Evolutionary conservation across 495 filamentous ascomycete species (phyloP), one percentile per base, ranked within the genome.

Genomic region (Lasiosphaeriaceae sp.): DNA sequence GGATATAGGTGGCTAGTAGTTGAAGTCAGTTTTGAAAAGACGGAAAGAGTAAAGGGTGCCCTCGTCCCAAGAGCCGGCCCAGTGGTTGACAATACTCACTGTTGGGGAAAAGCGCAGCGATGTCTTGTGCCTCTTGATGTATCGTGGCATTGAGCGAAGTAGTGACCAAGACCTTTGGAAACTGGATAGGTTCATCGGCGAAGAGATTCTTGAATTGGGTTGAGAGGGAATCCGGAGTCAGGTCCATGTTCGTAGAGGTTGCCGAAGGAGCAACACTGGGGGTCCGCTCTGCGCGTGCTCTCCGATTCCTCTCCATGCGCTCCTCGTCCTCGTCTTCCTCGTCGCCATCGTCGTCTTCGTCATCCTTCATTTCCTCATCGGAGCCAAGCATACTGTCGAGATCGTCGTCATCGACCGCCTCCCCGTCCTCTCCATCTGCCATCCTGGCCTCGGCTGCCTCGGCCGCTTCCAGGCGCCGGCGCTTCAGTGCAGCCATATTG

Each of bases 151-250:
- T 87, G 54, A 96, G 71, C 12, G 81, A 86, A 24, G 93, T 97
- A 9, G 94, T 98, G 66, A 98, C 83, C 17, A 97, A 83, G 58
- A 96, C 85, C 70, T 92, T 94, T 59, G 49, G 94, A 85, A 49
- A 73, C 72, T 50, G 74, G 64, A 46, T 82, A 68, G 29, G 83
- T 58, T 83, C 80, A n/a, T 80, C 77, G 20, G 80, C 76, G 71
- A 96, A 95, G 47, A 97, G 84, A 14, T 86, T 81, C 14, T 92
- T 90, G 72, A 96, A 98, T 54, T 88, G 86, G 56, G 78, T 76
- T 2, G 86, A 77, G 17, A 90, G 74, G 0, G 84, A 83, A 65
- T 87, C 82, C 0, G 86, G 87, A 2, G 86, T 87, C 12, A 90
- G 77, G 62, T 85, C 85, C 50, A 90, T 74, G 55, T 89, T 89